Evolutionary conservation across 108 stramenopile genomes (phyloP).

Genomic region (Bacterosira constricta): DNA sequence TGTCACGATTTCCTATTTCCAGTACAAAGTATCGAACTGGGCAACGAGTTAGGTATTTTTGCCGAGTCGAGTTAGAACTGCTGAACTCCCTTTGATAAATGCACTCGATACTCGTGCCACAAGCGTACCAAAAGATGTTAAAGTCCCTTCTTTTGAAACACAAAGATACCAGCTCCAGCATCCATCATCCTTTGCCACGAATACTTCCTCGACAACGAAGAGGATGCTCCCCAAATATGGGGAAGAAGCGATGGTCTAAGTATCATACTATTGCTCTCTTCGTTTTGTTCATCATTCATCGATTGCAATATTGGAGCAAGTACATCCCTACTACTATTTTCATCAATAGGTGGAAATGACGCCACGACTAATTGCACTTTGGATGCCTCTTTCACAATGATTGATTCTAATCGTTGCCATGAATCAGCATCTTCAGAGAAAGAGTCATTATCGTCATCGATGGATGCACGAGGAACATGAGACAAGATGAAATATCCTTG

Average conservation of each 20-base stretch:
- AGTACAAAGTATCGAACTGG: too few relatives aligned
- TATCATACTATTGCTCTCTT: neutral
- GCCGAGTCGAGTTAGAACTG: too few relatives aligned
- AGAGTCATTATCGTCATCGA: neutral
- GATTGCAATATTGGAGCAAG: too few relatives aligned
- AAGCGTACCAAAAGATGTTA: too few relatives aligned
- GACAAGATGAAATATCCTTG: constrained; percentile 58
- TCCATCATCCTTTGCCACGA: constrained; percentile 3
- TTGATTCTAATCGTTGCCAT: constrained; percentile 2
- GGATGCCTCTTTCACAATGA: neutral
- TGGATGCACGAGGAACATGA: constrained; percentile 72
- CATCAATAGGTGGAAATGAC: neutral
- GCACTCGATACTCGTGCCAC: too few relatives aligned
- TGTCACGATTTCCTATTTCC: too few relatives aligned
- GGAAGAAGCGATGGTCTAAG: constrained; percentile 1
- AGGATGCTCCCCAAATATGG: neutral
- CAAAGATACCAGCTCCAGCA: constrained; percentile 1
- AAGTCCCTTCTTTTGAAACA: constrained; percentile 4
- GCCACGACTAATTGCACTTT: neutral
- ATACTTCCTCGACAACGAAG: neutral
- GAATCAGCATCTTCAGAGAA: neutral
- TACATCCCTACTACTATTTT: neutral
- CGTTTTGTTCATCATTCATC: too few relatives aligned
- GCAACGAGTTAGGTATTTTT: too few relatives aligned
- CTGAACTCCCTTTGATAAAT: too few relatives aligned